Percentiles rank a stretch among this genome's conserved stretches.
These are phyloP conservation scores for Lepraria neglecta DNA, from an alignment of 495 filamentous ascomycete genomes.

Conservation along the genomic window DNA sequence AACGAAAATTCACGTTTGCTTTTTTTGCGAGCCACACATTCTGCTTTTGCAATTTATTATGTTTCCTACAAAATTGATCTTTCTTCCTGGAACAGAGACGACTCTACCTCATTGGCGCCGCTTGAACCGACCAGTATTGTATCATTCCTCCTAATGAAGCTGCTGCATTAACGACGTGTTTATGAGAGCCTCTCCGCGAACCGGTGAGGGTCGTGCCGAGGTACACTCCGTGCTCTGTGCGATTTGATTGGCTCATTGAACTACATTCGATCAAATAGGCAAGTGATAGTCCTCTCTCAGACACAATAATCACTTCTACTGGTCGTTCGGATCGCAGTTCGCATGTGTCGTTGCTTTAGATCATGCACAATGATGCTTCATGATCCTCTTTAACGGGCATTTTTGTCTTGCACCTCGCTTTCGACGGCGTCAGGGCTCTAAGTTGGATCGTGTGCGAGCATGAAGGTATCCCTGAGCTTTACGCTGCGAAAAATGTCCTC, in stretches of 20 bases:
- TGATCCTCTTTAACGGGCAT: background rate
- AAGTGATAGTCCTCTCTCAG: background rate
- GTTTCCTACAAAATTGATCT: background rate
- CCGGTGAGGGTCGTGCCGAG: slow-evolving; percentile 3
- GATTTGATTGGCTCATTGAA: slow-evolving; percentile 12
- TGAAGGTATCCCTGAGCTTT: background rate
- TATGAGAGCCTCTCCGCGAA: background rate
- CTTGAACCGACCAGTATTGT: no score
- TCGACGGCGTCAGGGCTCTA: background rate
- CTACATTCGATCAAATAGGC: background rate
- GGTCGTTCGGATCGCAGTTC: background rate
- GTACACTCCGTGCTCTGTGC: background rate
- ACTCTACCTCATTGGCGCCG: slow-evolving; percentile 2
- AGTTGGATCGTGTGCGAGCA: background rate
- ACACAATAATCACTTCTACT: background rate
- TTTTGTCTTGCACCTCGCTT: background rate
- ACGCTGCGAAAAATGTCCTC: background rate
- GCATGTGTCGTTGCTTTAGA: background rate
- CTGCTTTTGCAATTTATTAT: background rate
- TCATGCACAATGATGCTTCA: slow-evolving; percentile 10
- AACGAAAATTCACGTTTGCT: background rate
- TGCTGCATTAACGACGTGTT: background rate
- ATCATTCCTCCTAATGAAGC: no score
- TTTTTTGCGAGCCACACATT: background rate
- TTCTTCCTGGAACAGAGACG: background rate